Conservation (phyloP, 2,329 filamentous ascomycete species). For the Hypoxylon sp. region DNA sequence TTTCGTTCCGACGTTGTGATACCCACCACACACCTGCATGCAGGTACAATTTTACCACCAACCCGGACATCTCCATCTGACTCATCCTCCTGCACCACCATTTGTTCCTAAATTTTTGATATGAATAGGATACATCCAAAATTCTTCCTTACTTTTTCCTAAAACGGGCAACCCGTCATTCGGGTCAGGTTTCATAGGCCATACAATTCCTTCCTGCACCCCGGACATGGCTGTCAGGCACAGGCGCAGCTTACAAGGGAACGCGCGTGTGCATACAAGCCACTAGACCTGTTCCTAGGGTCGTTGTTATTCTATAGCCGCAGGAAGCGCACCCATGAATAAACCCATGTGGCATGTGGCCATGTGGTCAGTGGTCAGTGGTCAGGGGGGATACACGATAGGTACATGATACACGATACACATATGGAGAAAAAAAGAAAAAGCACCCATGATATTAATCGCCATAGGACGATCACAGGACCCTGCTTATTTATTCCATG, state of each 20-base stretch:
- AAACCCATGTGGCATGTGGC: slow-evolving; percentile 22
- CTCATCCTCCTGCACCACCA: slow-evolving; percentile 25
- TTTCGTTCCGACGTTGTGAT: slow-evolving; percentile 7
- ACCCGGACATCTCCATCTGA: slow-evolving; percentile 31
- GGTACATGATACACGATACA: no score
- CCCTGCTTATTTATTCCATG: background rate
- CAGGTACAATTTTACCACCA: slow-evolving; percentile 28
- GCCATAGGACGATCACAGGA: slow-evolving; percentile 6
- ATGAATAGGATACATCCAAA: background rate
- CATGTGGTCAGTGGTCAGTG: background rate
- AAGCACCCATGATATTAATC: background rate
- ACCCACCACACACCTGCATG: slow-evolving; percentile 26
- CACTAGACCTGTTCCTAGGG: background rate
- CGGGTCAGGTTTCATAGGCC: slow-evolving; percentile 14
- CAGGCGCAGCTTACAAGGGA: background rate
- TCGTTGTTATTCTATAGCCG: background rate
- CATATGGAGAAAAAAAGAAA: background rate
- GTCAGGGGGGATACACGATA: no score
- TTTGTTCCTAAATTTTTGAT: slow-evolving; percentile 20
- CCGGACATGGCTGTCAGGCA: slow-evolving; percentile 24
- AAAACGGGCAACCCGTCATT: slow-evolving; percentile 18
- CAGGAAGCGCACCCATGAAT: background rate
- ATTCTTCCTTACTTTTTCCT: slow-evolving; percentile 7
- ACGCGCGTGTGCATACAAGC: background rate
- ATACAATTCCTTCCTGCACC: slow-evolving; percentile 26